Evolutionary conservation across 768 basidiomycete genomes (phyloP).

Genomic region (Podaxis sp.): DNA sequence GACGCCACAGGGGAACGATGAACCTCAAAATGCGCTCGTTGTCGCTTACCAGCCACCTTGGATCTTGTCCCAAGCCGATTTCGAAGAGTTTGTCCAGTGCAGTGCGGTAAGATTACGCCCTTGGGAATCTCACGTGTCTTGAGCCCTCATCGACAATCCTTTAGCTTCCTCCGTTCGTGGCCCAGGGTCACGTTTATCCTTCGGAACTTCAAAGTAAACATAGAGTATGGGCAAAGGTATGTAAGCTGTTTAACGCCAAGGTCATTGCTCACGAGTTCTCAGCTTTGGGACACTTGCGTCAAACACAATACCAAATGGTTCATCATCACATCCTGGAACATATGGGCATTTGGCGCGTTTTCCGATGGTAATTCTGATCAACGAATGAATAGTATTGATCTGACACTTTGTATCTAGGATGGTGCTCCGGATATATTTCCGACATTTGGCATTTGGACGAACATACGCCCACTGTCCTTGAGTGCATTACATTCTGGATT

Average conservation of each 20-base stretch:
- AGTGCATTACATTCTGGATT: constrained; percentile 52
- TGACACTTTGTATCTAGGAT: constrained; percentile 31
- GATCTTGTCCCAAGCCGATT: constrained; percentile 49
- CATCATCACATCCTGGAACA: constrained; percentile 53
- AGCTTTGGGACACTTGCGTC: constrained; percentile 59
- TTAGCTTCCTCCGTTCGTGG: constrained; percentile 37
- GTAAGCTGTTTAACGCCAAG: background rate
- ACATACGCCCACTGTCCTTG: constrained; percentile 42
- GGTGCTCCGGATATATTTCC: constrained; percentile 49
- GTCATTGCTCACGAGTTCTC: background rate
- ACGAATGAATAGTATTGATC: background rate
- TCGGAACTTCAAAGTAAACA: constrained; percentile 36
- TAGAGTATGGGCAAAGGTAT: constrained; percentile 58
- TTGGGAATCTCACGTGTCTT: background rate
- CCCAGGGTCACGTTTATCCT: constrained; percentile 29
- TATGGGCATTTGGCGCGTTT: constrained; percentile 61
- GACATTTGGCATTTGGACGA: constrained; percentile 37
- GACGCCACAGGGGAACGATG: constrained; percentile 16
- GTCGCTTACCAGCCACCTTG: constrained; percentile 61
- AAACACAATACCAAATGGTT: constrained; percentile 47
- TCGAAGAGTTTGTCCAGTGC: constrained; percentile 47
- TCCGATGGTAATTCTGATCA: constrained; percentile 37
- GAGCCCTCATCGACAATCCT: constrained; percentile 12
- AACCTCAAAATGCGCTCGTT: constrained; percentile 32
- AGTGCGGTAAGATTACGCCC: constrained; percentile 27